phyloP scores from a whole-genome alignment of 768 basidiomycete genomes.

The Ephemerocybe angulata region DNA sequence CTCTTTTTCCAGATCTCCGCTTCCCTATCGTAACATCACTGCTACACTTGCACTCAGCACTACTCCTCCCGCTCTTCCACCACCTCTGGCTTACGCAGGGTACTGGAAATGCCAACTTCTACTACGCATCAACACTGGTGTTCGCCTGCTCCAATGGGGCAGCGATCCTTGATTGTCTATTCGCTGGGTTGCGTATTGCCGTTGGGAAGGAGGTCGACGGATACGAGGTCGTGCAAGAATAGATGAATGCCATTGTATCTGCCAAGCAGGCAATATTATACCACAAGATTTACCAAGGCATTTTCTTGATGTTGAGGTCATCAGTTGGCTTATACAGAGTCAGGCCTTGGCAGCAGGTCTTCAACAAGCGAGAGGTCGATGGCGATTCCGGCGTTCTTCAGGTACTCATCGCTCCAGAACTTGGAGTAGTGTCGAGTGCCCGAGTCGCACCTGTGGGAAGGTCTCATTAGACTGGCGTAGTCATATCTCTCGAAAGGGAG shows the following conservation, averaged over 20 bases:
- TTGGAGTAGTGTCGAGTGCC: slow-evolving; percentile 92
- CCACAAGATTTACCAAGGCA: neutral
- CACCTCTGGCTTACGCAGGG: slow-evolving; percentile 88
- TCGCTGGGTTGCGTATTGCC: slow-evolving; percentile 77
- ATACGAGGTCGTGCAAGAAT: slow-evolving; percentile 61
- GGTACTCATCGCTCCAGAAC: slow-evolving; percentile 52
- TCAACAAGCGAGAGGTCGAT: slow-evolving; percentile 39
- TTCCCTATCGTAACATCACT: slow-evolving; percentile 81
- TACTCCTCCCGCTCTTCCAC: slow-evolving; percentile 88
- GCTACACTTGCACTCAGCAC: slow-evolving; percentile 77
- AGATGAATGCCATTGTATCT: slow-evolving; percentile 12
- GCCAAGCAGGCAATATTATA: neutral
- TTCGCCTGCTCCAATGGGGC: slow-evolving; percentile 86
- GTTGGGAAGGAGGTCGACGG: slow-evolving; percentile 54
- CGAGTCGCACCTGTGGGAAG: slow-evolving; percentile 71
- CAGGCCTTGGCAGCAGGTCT: slow-evolving; percentile 31
- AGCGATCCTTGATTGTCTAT: slow-evolving; percentile 76
- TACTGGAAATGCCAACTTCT: slow-evolving; percentile 97
- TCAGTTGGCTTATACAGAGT: slow-evolving; percentile 3
- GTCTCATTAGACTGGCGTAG: neutral
- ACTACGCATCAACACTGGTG: slow-evolving; percentile 93
- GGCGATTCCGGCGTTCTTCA: slow-evolving; percentile 43
- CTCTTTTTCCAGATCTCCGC: slow-evolving; percentile 58
- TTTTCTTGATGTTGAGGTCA: neutral
- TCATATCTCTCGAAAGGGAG: slow-evolving; percentile 6